These are phyloP conservation scores for Pseudisothecium myosuroides DNA, from an alignment of 225 moss, liverwort and hornwort genomes.

Conservation along the genomic window DNA sequence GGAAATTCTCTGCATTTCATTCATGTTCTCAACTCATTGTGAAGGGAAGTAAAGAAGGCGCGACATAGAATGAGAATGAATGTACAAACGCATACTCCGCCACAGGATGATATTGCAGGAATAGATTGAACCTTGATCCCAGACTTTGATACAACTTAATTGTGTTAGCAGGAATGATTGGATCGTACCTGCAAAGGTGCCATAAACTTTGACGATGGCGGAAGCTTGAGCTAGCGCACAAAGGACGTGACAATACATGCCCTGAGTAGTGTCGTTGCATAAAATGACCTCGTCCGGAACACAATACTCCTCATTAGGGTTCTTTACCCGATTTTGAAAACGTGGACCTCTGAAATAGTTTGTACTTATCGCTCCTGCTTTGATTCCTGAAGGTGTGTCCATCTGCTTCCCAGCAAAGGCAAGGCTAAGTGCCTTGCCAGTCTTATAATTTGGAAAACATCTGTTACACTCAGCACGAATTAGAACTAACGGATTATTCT, in stretches of 20 bases:
- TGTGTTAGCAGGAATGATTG: neutral
- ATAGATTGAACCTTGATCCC: neutral
- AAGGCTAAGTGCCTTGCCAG: constrained; percentile 6
- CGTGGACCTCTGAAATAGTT: constrained; percentile 3
- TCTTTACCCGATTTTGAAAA: neutral
- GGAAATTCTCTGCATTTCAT: neutral
- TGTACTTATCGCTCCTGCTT: constrained; percentile 6
- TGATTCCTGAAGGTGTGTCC: constrained; percentile 24
- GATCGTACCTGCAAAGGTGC: constrained; percentile 14
- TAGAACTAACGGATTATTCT: neutral
- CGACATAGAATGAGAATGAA: neutral
- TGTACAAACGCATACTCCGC: neutral
- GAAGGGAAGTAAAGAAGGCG: neutral
- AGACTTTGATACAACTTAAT: neutral
- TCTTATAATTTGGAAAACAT: constrained; percentile 12
- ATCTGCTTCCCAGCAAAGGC: constrained; percentile 17
- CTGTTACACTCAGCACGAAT: neutral
- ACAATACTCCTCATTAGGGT: neutral
- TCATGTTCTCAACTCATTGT: neutral
- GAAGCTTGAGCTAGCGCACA: constrained; percentile 42
- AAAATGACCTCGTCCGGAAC: constrained; percentile 35
- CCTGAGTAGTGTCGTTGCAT: constrained; percentile 5
- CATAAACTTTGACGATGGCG: neutral
- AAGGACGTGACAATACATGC: constrained; percentile 72
- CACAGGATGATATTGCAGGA: neutral